These are phyloP conservation scores for Kondoa malvinella DNA, from an alignment of 768 basidiomycete species.

Conservation along the genomic window DNA sequence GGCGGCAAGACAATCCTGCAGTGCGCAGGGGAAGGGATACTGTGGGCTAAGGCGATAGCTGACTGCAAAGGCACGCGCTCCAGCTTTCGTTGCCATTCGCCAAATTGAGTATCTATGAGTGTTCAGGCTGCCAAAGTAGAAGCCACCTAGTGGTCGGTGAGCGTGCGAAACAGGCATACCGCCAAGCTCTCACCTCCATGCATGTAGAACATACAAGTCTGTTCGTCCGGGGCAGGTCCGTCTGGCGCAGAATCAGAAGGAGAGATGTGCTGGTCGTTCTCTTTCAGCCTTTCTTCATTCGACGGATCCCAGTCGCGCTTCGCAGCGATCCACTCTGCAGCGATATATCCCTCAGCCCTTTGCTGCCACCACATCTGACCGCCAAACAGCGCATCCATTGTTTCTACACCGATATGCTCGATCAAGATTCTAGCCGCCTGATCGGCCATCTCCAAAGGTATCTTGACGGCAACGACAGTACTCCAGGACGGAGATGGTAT, in stretches of 20 bases:
- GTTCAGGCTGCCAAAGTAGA: slow-evolving; percentile 31
- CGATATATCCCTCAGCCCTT: slow-evolving; percentile 36
- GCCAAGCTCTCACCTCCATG: slow-evolving; percentile 29
- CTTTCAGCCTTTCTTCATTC: slow-evolving; percentile 22
- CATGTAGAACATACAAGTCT: slow-evolving; percentile 30
- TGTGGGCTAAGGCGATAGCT: slow-evolving; percentile 64
- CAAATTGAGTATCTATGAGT: slow-evolving; percentile 45
- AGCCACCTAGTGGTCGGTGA: slow-evolving; percentile 38
- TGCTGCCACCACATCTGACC: slow-evolving; percentile 32
- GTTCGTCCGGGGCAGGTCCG: background rate
- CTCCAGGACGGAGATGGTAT: background rate
- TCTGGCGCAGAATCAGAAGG: background rate
- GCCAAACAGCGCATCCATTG: slow-evolving; percentile 42
- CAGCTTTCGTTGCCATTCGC: slow-evolving; percentile 77
- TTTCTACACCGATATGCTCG: slow-evolving; percentile 56
- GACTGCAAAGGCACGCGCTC: slow-evolving; percentile 44
- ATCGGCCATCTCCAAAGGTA: slow-evolving; percentile 18
- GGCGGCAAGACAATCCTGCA: slow-evolving; percentile 76
- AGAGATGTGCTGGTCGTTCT: slow-evolving; percentile 2
- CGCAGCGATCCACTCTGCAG: slow-evolving; percentile 37
- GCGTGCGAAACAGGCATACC: slow-evolving; percentile 25
- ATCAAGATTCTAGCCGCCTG: slow-evolving; percentile 41
- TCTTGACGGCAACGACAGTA: background rate
- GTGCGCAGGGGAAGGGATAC: slow-evolving; percentile 66
- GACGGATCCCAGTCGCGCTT: slow-evolving; percentile 27